Evolutionary conservation across 306 rosid species (phyloP), one percentile per base, ranked within the genome.

Genomic region (Nissolia schottii): DNA sequence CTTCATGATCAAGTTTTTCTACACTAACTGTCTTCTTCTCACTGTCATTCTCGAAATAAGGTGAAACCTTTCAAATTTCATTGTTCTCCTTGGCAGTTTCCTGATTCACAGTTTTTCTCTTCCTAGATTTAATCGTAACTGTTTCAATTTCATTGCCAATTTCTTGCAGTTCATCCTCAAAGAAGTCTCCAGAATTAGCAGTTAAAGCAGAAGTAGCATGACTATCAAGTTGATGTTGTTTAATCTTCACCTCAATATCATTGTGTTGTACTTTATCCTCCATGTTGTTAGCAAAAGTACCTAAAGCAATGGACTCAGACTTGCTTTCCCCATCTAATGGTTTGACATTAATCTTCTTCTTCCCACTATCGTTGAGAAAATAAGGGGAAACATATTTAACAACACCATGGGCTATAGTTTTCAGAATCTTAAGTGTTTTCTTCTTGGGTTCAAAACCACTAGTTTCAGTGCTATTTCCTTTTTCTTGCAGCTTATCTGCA

Each of bases 1-100:
- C 4, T 22, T 19, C 58, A 41, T 10, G 8, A 14, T 64, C 41
- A 7, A 7, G 20, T 5, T 13, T 27, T 34, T 19, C 11, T 32
- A 41, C 28, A 27, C 7, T 10, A 28, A 54, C 27, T 32, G 22
- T 15, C 18, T 76, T 40, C 35, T 66, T 48, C 37, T 28, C 37
- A 29, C 5, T 19, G 37, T 75, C 19, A 29, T 58, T 73, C 48
- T 37, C 57, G 37, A 64, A 54, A 35, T 40, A 54, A 27, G 68
- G 60, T 5, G 74, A 75, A 64, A 74, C 79, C 64, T 34, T 62
- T 19, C 4, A 28, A 74, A 34, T 63, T 15, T 48, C 24, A 37
- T 4, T 20, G 7, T 1, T 4, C 31, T 34, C 43, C 20, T 70
- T 13, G 4, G 14, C 9, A 27, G 1, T 46, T 29, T 15, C 15